Evolutionary conservation across 164 flowering plant genomes (phyloP), one percentile per base, ranked within the genome.

Genomic region (Cinnamomum micranthum): DNA sequence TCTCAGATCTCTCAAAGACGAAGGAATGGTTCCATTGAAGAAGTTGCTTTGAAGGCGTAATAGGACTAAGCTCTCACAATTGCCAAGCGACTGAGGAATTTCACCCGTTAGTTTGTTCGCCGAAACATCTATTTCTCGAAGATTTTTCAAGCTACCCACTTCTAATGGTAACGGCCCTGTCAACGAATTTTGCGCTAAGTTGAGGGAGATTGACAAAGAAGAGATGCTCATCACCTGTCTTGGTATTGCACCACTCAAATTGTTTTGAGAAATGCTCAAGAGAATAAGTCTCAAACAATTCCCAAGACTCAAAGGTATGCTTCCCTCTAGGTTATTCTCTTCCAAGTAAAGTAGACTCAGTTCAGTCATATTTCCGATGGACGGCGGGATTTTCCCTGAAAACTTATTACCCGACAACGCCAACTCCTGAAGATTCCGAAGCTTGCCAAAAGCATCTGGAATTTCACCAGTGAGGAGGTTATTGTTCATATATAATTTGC

Each of bases 11-110:
- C 62, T 65, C 13, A 76, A 41, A 15, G 75, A 27, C 6, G 11
- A 2, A 63, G 85, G 87, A 69, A 87, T 81, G 11, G 15, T 14
- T 41, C 85, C 87, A 15, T 63, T 31, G 23, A 87, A 76, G 4
- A 31, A 62, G 65, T 87, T 87, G 0, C 77, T 73, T 0, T 47
- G 24, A 69, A 87, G 0, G 17, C 19, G 2, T 2, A 87, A 74
- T 1, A 0, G 0, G 27, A 71, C 77, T 15, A 84, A 51, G 22
- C 62, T 68, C 25, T 20, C 0, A 71, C 88, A 66, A 13, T 66
- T 2, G 2, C 69, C 69, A 0, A 65, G 41, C 3, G 19, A 0
- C 0, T 3, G 51, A 0, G 92, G 88, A 70, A 87, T 76, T 25
- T 71, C 72, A 5, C 90, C 88, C 0, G 84, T 72, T 20, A 87